Conservation (phyloP, 371 early-diverging fungal genomes). For the Mortierella sp. region DNA sequence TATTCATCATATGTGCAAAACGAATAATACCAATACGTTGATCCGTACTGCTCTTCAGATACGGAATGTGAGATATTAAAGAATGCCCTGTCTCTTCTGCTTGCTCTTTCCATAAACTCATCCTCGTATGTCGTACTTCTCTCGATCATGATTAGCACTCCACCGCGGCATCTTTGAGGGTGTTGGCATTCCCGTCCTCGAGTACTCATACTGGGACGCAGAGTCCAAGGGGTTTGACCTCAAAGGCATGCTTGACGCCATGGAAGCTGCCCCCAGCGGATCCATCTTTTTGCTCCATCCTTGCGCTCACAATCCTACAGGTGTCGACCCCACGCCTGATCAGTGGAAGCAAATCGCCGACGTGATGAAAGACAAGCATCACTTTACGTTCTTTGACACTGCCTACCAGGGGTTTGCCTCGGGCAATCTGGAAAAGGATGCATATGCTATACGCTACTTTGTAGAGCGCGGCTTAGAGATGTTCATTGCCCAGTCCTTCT, state of each 20-base stretch:
- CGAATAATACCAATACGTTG: too few species aligned
- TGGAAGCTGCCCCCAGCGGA: conserved; percentile 80
- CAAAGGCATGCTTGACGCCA: conserved; percentile 77
- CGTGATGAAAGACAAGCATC: conserved; percentile 79
- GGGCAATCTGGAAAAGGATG: conserved; percentile 92
- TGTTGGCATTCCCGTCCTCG: conserved; percentile 85
- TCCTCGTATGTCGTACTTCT: too few species aligned
- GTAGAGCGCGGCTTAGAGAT: conserved; percentile 90
- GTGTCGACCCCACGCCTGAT: conserved; percentile 93
- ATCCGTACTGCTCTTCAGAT: too few species aligned
- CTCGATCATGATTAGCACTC: too few species aligned
- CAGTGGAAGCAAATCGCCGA: conserved; percentile 95
- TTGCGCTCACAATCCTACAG: conserved; percentile 98
- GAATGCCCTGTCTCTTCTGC: too few species aligned
- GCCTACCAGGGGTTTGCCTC: conserved; percentile 99
- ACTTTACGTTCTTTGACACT: conserved; percentile 96
- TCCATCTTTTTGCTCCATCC: conserved; percentile 90
- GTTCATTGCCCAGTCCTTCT: conserved; percentile 93
- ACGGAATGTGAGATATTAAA: too few species aligned
- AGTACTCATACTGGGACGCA: conserved; percentile 94
- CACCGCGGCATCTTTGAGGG: conserved; percentile 91
- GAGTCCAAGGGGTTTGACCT: conserved; percentile 83
- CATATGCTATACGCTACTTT: conserved; percentile 96
- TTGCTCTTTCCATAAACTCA: too few species aligned
- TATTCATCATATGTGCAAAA: too few species aligned